Percentiles rank a stretch among this genome's conserved stretches.
Conservation (phyloP, 139 green algal genomes). For the Tetraselmis chui region DNA sequence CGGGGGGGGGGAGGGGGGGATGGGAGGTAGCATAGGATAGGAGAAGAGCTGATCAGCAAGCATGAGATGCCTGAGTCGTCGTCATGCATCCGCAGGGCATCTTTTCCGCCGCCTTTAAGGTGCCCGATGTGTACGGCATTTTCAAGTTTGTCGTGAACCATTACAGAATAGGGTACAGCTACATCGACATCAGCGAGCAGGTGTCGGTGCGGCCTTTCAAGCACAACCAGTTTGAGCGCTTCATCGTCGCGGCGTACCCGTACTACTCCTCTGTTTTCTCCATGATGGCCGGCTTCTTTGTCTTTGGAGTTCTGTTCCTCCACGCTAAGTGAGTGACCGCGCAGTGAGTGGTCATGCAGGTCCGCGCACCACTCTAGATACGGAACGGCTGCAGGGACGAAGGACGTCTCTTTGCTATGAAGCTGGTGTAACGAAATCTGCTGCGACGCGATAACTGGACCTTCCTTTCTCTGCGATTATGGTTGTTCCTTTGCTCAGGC, state of each 20-base stretch:
- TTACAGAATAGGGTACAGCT: conserved; percentile 63
- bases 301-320: conserved; percentile 56
- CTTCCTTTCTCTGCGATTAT: no score
- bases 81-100: conserved; percentile 28
- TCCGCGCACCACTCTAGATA: background rate
- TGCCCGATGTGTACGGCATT: conserved; percentile 92
- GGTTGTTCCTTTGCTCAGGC: no score
- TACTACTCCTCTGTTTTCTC: conserved; percentile 72
- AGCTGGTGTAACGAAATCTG: no score
- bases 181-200: conserved; percentile 51
- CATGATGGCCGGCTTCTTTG: conserved; percentile 68
- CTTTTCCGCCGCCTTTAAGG: conserved; percentile 45
- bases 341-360: no score
- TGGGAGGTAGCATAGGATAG: no score
- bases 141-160: conserved; percentile 96
- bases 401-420: no score
- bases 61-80: no score
- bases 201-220: conserved; percentile 85
- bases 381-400: background rate
- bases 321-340: conserved; percentile 57
- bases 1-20: background rate
- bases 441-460: no score
- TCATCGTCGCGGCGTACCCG: conserved; percentile 77
- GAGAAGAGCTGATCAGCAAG: no score
- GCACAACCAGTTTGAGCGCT: conserved; percentile 93